Evolutionary conservation across 179 eudicot genomes (phyloP).

Genomic region (Amaranthus tricolor): DNA sequence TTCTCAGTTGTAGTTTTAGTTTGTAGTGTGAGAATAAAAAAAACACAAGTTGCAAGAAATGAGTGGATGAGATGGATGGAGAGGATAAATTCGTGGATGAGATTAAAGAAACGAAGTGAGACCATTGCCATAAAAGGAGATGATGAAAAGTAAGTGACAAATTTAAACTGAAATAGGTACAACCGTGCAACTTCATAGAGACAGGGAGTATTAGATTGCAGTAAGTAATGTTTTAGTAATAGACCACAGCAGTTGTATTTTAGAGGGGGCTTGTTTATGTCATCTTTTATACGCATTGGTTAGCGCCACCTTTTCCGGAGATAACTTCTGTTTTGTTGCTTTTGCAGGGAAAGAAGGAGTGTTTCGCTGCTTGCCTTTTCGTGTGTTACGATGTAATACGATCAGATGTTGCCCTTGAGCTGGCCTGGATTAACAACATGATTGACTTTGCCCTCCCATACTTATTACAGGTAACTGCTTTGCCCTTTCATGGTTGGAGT

Average conservation of each 20-base stretch:
- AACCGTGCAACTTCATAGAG: no score
- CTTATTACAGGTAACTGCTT: slow-evolving; percentile 68
- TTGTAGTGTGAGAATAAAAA: no score
- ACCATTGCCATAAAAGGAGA: no score
- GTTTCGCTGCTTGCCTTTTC: slow-evolving; percentile 93
- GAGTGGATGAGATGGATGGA: no score
- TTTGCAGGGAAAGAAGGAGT: slow-evolving; percentile 91
- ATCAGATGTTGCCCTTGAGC: slow-evolving; percentile 89
- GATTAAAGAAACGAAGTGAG: no score
- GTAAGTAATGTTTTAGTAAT: no score
- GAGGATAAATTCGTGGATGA: no score
- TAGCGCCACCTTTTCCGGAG: slow-evolving; percentile 2
- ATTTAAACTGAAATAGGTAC: no score
- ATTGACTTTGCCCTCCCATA: slow-evolving; percentile 95
- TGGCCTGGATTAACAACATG: slow-evolving; percentile 98
- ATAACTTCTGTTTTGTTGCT: slow-evolving; percentile 16
- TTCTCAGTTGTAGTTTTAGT: no score
- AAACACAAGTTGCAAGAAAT: no score
- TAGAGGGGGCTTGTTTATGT: neutral
- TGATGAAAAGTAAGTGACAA: no score
- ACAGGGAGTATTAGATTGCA: no score
- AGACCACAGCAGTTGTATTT: neutral
- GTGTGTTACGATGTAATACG: slow-evolving; percentile 91
- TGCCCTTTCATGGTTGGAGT: slow-evolving; percentile 4
- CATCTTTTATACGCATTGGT: neutral